Percentiles rank a stretch among this genome's conserved stretches.
Conservation (phyloP, 371 early-diverging fungal species). For the Apophysomyces ossiformis region DNA sequence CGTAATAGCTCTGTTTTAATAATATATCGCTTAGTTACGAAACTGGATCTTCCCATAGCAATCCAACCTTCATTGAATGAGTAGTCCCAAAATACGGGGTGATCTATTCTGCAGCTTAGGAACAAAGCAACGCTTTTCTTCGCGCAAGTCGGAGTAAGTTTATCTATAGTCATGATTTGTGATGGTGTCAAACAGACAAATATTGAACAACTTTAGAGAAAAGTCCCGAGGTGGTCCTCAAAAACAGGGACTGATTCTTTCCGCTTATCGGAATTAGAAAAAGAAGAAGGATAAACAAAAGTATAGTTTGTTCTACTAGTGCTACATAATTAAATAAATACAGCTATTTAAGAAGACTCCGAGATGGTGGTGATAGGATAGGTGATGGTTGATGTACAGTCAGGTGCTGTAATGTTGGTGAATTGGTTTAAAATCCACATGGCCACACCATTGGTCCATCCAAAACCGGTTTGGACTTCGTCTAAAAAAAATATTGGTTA, state of each 20-base stretch:
- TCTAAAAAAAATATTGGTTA: conserved; percentile 28
- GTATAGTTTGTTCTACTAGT: background rate
- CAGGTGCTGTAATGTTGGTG: conserved; percentile 44
- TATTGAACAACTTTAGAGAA: no score
- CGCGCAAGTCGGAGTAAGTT: no score
- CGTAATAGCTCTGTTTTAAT: no score
- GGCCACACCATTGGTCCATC: conserved; percentile 93
- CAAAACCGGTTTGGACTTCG: conserved; percentile 86
- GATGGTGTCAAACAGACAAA: no score
- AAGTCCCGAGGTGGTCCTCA: no score
- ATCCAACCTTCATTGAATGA: no score
- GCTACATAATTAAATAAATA: background rate
- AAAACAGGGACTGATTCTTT: background rate
- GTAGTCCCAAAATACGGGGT: no score
- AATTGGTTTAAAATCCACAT: conserved; percentile 68
- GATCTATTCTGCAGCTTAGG: no score
- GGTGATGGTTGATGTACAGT: conserved; percentile 29
- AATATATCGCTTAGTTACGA: no score
- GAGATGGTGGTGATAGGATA: background rate
- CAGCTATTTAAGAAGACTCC: background rate
- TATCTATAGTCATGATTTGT: no score
- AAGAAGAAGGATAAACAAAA: background rate
- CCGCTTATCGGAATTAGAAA: background rate
- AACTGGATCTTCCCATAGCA: no score
- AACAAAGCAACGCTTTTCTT: no score